Conservation (phyloP, 768 basidiomycete species). For the Boletus speciosus region DNA sequence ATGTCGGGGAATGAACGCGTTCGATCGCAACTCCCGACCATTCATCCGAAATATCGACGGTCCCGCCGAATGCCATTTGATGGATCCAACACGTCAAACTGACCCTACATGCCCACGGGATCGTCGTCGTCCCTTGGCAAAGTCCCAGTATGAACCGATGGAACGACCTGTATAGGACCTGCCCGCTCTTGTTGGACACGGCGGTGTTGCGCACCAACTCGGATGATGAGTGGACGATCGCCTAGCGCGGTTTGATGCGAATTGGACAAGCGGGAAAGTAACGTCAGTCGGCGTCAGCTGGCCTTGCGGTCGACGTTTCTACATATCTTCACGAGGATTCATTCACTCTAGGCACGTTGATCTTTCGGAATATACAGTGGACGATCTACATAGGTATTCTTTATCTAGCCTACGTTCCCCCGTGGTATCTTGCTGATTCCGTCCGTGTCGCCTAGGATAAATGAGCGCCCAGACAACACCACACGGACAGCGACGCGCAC, state of each 20-base stretch:
- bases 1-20: not conserved
- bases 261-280: not conserved
- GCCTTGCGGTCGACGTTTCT: not conserved
- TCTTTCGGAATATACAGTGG: not conserved
- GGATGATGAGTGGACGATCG: no score
- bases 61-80: not conserved
- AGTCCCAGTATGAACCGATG: no score
- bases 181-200: no score
- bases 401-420: not conserved
- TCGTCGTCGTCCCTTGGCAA: no score
- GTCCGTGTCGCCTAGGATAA: not conserved
- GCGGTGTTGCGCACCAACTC: no score
- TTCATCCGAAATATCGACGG: not conserved
- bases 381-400: not conserved
- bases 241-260: no score
- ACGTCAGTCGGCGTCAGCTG: not conserved
- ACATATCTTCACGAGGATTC: not conserved
- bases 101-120: no score
- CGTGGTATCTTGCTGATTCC: not conserved
- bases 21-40: not conserved
- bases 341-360: not conserved
- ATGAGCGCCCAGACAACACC: not conserved
- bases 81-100: not conserved
- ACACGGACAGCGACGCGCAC: not conserved
- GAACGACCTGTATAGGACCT: no score